phyloP scores from a whole-genome alignment of 257 asterid genomes.

The Henckelia pumila region DNA sequence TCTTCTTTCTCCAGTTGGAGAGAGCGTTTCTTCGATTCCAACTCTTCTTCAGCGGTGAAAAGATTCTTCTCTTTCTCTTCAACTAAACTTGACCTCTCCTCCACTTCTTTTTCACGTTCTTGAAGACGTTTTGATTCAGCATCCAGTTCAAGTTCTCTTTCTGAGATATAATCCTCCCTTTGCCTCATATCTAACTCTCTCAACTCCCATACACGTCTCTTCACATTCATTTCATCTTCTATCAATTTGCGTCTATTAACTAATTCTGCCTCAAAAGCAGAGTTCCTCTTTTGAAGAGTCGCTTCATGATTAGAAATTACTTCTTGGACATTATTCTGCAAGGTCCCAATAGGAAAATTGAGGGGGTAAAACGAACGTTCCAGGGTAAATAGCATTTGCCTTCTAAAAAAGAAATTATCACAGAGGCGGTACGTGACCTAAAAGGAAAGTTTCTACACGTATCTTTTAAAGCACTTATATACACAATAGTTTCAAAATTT shows the following conservation, averaged over 20 bases:
- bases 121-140: conserved; percentile 41
- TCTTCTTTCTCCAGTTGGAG: conserved; percentile 60
- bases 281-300: conserved; percentile 45
- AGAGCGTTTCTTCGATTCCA: conserved; percentile 42
- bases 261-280: conserved; percentile 62
- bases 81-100: conserved; percentile 42
- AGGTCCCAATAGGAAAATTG: conserved; percentile 24
- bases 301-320: conserved; percentile 58
- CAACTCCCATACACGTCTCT: conserved; percentile 81
- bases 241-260: conserved; percentile 56
- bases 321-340: conserved; percentile 61
- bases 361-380: neutral
- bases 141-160: conserved; percentile 71
- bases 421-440: neutral
- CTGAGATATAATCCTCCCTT: conserved; percentile 62
- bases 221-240: conserved; percentile 70
- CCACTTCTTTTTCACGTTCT: conserved; percentile 63
- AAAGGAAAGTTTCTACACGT: neutral
- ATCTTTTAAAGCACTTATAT: neutral
- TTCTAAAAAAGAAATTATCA: neutral
- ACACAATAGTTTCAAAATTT: no score
- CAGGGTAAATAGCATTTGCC: neutral
- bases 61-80: conserved; percentile 60
- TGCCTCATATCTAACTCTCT: conserved; percentile 81
- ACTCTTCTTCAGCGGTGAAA: conserved; percentile 48